phyloP scores from a whole-genome alignment of 768 basidiomycete genomes.

The Galerina sulciceps region DNA sequence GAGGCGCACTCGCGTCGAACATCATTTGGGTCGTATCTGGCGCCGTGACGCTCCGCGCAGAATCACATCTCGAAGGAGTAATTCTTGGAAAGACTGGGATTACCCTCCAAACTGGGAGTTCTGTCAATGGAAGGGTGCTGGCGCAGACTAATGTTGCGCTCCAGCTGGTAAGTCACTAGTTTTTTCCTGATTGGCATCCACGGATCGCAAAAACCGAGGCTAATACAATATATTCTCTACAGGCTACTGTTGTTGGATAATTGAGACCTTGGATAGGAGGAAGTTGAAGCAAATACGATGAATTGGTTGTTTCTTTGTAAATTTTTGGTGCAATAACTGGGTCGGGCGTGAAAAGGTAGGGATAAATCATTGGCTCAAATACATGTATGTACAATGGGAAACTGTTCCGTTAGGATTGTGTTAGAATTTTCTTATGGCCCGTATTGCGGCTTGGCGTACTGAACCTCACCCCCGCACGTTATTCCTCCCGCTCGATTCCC shows the following conservation, averaged over 20 bases:
- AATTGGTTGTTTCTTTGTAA: no score
- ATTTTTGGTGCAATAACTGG: no score
- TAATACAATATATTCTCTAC: background rate
- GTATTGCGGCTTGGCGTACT: no score
- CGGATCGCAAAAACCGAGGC: background rate
- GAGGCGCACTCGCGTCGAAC: slow-evolving; percentile 23
- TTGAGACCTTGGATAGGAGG: no score
- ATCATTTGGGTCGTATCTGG: slow-evolving; percentile 24
- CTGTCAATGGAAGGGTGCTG: slow-evolving; percentile 24
- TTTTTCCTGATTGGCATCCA: background rate
- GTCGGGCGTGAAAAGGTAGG: no score
- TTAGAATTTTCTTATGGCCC: no score
- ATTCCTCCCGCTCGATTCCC: no score
- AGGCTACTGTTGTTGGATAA: background rate
- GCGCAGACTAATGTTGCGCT: slow-evolving; percentile 23
- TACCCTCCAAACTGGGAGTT: slow-evolving; percentile 16
- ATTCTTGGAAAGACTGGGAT: slow-evolving; percentile 17
- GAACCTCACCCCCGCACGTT: no score
- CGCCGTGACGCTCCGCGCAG: slow-evolving; percentile 11
- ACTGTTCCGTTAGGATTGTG: no score
- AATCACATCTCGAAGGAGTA: slow-evolving; percentile 21
- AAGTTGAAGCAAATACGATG: no score
- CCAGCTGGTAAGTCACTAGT: slow-evolving; percentile 8
- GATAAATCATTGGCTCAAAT: no score
- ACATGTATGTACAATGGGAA: no score